phyloP scores from a whole-genome alignment of 441 rosid species.

The Corymbia citriodora region DNA sequence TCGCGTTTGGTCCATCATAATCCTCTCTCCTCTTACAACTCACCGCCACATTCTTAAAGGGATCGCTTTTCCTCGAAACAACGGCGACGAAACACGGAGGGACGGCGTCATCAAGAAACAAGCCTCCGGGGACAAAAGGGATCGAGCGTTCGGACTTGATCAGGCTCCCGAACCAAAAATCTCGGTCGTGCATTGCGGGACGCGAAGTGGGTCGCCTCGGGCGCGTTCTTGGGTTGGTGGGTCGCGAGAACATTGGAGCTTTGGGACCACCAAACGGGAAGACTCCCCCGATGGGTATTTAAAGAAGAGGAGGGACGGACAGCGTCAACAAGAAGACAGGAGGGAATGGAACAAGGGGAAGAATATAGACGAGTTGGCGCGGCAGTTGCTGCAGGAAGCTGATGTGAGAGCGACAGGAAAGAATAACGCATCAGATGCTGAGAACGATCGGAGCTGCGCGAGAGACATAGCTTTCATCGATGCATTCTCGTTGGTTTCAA shows the following conservation, averaged over 20 bases:
- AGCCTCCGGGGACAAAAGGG: conserved; percentile 34
- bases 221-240: not conserved
- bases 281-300: not conserved
- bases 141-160: conserved; percentile 26
- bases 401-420: not conserved
- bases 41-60: conserved; percentile 12
- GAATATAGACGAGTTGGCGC: not conserved
- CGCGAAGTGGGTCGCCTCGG: not conserved
- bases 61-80: conserved; percentile 4
- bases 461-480: not conserved
- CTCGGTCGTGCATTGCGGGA: conserved; percentile 39
- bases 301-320: not conserved
- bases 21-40: conserved; percentile 12
- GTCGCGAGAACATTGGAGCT: not conserved
- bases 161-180: conserved; percentile 28
- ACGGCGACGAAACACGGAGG: conserved; percentile 42
- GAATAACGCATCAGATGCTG: not conserved
- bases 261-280: not conserved
- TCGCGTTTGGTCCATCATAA: conserved; percentile 14
- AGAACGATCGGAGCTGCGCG: not conserved
- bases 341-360: not conserved
- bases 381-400: not conserved
- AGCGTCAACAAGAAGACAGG: not conserved
- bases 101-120: conserved; percentile 45
- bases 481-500: not conserved